phyloP scores from a whole-genome alignment of 169 alveolate species.

The Cryptosporidium felis region DNA sequence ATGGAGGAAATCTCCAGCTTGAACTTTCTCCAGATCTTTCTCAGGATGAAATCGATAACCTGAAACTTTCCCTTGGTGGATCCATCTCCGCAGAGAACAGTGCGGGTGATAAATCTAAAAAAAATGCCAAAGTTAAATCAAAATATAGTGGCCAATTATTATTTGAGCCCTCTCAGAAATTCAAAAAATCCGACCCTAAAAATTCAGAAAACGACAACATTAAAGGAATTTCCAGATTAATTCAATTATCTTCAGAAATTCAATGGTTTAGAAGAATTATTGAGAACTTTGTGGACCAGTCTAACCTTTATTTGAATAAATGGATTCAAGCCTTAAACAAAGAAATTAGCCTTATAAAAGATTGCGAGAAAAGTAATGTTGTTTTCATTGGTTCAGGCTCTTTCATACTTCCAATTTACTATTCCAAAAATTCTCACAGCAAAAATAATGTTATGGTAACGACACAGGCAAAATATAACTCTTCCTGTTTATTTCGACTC shows the following conservation, averaged over 20 bases:
- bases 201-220: not conserved
- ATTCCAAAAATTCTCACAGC: not conserved
- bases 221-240: slow-evolving; percentile 37
- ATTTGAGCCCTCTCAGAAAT: slow-evolving; percentile 6
- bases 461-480: slow-evolving; percentile 29
- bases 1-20: slow-evolving; percentile 32
- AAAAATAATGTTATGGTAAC: not conserved
- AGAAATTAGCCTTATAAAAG: not conserved
- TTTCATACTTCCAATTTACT: slow-evolving; percentile 24
- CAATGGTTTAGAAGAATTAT: slow-evolving; percentile 60
- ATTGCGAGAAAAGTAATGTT: not conserved
- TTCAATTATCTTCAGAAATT: slow-evolving; percentile 60
- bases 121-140: not conserved
- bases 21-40: slow-evolving; percentile 68
- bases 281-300: slow-evolving; percentile 35
- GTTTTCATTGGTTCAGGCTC: slow-evolving; percentile 60
- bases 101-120: not conserved
- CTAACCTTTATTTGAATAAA: not conserved
- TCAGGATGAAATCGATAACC: slow-evolving; percentile 45
- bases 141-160: not conserved
- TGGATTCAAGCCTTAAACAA: slow-evolving; percentile 12
- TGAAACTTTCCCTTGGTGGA: slow-evolving; percentile 40
- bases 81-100: not conserved
- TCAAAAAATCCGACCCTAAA: not conserved
- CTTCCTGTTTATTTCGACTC: slow-evolving; percentile 1